Percentiles rank a stretch among this genome's conserved stretches.
These are phyloP conservation scores for Phialemoniopsis sp. DNA, from an alignment of 2,329 filamentous ascomycete species.

Conservation along the genomic window DNA sequence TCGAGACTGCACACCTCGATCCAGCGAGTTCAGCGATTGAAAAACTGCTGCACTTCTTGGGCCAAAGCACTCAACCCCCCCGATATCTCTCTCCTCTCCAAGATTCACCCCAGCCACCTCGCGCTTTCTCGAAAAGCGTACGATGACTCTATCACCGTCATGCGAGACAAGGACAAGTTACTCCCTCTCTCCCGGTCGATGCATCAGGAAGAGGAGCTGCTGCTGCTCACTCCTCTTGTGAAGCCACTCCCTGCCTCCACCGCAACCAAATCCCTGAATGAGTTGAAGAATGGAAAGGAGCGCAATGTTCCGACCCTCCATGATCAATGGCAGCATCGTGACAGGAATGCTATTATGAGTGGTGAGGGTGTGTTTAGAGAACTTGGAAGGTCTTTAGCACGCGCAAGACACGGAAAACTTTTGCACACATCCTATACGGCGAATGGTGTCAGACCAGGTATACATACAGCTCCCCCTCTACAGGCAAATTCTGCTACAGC, in stretches of 20 bases:
- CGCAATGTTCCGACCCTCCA: conserved; percentile 30
- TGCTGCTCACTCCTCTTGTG: conserved; percentile 82
- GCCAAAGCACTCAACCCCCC: conserved; percentile 84
- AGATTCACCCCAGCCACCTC: conserved; percentile 78
- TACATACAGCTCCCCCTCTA: neutral
- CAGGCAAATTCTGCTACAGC: neutral
- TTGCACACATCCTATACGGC: conserved; percentile 94
- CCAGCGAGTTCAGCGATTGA: conserved; percentile 72
- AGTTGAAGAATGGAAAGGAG: conserved; percentile 38
- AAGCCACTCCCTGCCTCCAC: conserved; percentile 90
- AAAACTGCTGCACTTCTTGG: conserved; percentile 85
- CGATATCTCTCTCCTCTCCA: conserved; percentile 70
- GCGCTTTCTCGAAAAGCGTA: conserved; percentile 81
- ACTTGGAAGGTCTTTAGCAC: conserved; percentile 80
- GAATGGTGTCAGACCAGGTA: conserved; percentile 77
- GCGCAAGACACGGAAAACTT: conserved; percentile 79
- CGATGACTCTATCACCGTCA: conserved; percentile 87
- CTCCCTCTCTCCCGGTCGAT: conserved; percentile 79
- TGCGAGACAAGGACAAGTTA: conserved; percentile 81
- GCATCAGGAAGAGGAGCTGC: conserved; percentile 80
- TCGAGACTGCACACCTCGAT: conserved; percentile 78
- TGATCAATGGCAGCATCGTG: conserved; percentile 54
- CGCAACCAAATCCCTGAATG: conserved; percentile 66
- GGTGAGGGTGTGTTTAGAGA: conserved; percentile 91
- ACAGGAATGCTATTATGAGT: conserved; percentile 70